Base-by-base conservation (phyloP, 2,329 filamentous ascomycete species). In the Ceratocystis colombiana region DNA sequence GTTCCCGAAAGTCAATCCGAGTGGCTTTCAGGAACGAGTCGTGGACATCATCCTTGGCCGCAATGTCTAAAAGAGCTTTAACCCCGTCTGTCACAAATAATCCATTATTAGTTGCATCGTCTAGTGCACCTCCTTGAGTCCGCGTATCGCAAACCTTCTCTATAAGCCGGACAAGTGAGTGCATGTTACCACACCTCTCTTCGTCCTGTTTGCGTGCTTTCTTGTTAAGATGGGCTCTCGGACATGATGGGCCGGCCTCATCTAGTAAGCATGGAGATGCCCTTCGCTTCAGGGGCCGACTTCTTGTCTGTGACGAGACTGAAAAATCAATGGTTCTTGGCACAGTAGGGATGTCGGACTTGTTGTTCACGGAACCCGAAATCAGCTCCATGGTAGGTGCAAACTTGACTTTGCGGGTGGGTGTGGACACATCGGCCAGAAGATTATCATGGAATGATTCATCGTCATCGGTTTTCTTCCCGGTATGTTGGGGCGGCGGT, bases 11-110 rank as follows among this genome's bases (percentile, higher is more conserved):
- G 46, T 63, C 20, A 30, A 63, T 37, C 12, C 15, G 17, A 7
- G 61, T 63, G 15, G 17, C 30, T 17, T 33, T 48, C 22, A 63
- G 22, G 25, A 48, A 46, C n/a, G 44, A 33, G n/a, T 50, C 7
- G 30, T 46, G 55, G 37, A 64, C 22, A 61, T 48, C 37, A 44
- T 64, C 44, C 17, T 59, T 55, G 17, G 46, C 50, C 17, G 37
- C 53, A 61, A 62, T 46, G 25, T 41, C 33, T 17, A 25, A 37
- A 33, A 68, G 20, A 50, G 61, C 46, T 15, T 46, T 20, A 12
- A 63, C 41, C 6, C 61, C 61, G 45, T 63, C 41, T 55, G 62
- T 20, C 10, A 12, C 55, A 3, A n/a, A 33, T 5, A 25, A 28
- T 8, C 12, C 15, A 3, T 59, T 25, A 37, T 37, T 59, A 8